These are phyloP conservation scores for Platanus orientalis DNA, from an alignment of 164 flowering plant genomes.

Conservation along the genomic window DNA sequence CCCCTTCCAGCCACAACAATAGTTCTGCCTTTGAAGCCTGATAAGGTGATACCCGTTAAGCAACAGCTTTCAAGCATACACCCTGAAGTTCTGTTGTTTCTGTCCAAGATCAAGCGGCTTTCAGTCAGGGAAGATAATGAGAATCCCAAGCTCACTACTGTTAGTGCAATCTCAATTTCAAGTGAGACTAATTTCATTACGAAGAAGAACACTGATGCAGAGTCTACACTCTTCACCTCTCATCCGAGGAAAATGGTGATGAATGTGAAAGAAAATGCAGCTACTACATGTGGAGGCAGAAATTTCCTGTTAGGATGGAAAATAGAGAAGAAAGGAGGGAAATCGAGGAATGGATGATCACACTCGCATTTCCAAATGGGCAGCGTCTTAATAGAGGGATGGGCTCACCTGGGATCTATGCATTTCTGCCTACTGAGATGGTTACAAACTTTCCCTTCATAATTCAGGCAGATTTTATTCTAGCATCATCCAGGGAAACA, in stretches of 20 bases:
- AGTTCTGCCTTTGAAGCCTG: slow-evolving; percentile 54
- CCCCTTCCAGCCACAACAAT: slow-evolving; percentile 48
- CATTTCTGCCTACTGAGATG: slow-evolving; percentile 67
- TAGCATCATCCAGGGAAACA: slow-evolving; percentile 53
- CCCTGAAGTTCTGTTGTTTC: slow-evolving; percentile 60
- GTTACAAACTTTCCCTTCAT: slow-evolving; percentile 58
- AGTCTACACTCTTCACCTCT: slow-evolving; percentile 47
- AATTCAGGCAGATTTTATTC: slow-evolving; percentile 44
- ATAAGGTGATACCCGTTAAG: slow-evolving; percentile 56
- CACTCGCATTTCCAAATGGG: slow-evolving; percentile 52
- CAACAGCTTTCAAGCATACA: slow-evolving; percentile 54
- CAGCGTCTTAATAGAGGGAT: slow-evolving; percentile 39
- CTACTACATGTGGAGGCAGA: slow-evolving; percentile 69
- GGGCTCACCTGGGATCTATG: slow-evolving; percentile 47
- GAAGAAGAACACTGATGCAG: slow-evolving; percentile 59
- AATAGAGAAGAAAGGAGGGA: slow-evolving; percentile 42
- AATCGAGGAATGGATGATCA: slow-evolving; percentile 46
- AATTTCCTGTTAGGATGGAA: slow-evolving; percentile 45
- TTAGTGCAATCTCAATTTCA: slow-evolving; percentile 44
- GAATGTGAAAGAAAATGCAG: slow-evolving; percentile 28
- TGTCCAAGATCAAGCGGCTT: slow-evolving; percentile 52
- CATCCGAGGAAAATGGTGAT: slow-evolving; percentile 31
- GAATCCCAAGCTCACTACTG: slow-evolving; percentile 34
- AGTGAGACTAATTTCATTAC: slow-evolving; percentile 40
- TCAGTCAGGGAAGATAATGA: slow-evolving; percentile 43